These are phyloP conservation scores for Mitragyna speciosa DNA, from an alignment of 257 asterid species.

Conservation along the genomic window DNA sequence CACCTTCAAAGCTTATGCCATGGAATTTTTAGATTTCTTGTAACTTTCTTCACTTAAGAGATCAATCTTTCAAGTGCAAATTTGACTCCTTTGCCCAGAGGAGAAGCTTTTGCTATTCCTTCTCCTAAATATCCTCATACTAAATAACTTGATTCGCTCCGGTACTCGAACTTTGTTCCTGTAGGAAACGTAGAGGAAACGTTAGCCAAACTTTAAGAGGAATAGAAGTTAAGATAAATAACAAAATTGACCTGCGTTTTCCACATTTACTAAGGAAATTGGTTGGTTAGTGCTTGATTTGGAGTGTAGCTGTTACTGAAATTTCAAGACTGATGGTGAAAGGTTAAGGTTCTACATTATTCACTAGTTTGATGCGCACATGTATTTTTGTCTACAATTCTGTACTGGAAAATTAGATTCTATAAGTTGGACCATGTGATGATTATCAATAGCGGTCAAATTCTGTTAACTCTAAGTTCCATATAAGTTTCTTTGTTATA, in stretches of 20 bases:
- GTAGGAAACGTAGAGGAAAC: background rate
- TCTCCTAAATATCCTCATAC: background rate
- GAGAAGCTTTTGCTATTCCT: background rate
- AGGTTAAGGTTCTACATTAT: background rate
- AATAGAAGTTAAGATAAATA: background rate
- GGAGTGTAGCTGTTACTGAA: background rate
- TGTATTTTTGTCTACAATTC: background rate
- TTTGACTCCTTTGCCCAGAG: no score
- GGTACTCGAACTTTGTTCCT: background rate
- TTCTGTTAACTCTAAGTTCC: background rate
- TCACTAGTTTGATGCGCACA: background rate
- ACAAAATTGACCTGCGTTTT: background rate
- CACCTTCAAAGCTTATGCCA: no score
- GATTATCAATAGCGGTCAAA: background rate
- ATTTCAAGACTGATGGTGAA: background rate
- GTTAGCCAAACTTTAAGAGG: background rate
- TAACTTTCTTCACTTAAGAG: no score
- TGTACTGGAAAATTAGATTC: background rate
- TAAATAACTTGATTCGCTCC: background rate
- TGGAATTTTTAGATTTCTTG: no score
- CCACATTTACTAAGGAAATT: background rate
- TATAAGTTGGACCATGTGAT: background rate
- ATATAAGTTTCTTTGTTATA: background rate
- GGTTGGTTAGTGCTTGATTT: no score
- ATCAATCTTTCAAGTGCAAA: no score